Conservation (phyloP, 2,329 filamentous ascomycete genomes). For the Botrytis aclada region DNA sequence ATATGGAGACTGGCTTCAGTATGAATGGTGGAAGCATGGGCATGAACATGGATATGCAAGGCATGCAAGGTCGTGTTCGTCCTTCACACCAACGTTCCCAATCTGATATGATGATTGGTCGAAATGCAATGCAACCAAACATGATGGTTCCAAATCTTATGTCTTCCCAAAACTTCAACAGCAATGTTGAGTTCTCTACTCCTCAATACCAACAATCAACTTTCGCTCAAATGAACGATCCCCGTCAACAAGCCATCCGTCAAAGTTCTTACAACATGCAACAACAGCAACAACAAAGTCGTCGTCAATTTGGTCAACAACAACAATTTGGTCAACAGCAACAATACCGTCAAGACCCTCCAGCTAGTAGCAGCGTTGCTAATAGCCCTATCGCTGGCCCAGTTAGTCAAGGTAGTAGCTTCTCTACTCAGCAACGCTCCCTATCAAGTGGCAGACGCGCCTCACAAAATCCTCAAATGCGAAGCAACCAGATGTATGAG, state of each 20-base stretch:
- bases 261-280: slow-evolving; percentile 1
- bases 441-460: not conserved
- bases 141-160: not conserved
- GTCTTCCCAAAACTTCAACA: slow-evolving; percentile 5
- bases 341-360: slow-evolving; percentile 6
- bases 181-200: not conserved
- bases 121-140: slow-evolving; percentile 7
- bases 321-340: slow-evolving; percentile 1
- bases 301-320: slow-evolving; percentile 1
- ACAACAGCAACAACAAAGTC: slow-evolving; percentile 3
- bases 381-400: not conserved
- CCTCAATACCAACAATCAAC: slow-evolving; percentile 14
- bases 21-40: slow-evolving; percentile 4
- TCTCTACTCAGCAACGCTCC: slow-evolving; percentile 1
- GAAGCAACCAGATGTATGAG: slow-evolving; percentile 8
- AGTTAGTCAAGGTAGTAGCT: not conserved
- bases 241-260: not conserved
- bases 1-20: slow-evolving; percentile 5
- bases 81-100: slow-evolving; percentile 34
- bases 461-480: not conserved
- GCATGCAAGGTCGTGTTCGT: not conserved
- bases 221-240: not conserved
- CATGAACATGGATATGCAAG: not conserved
- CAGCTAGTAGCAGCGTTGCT: not conserved
- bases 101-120: slow-evolving; percentile 28